Evolutionary conservation across 257 asterid genomes (phyloP).

Genomic region (Verbascum thapsus): DNA sequence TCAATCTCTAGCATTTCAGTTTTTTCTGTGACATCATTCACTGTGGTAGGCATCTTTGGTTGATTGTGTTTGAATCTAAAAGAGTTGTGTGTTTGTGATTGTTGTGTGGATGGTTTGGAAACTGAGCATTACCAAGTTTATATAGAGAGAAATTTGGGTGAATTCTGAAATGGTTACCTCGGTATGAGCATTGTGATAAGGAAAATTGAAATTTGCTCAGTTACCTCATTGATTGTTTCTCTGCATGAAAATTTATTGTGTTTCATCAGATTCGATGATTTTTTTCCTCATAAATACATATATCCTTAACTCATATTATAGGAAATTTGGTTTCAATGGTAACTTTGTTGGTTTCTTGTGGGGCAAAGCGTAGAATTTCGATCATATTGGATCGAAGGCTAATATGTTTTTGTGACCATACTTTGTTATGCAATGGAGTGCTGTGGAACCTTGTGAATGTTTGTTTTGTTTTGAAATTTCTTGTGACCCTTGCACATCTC

Average conservation of each 20-base stretch:
- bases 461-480: neutral
- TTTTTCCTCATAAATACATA: neutral
- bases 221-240: constrained; percentile 15
- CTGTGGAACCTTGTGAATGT: neutral
- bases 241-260: neutral
- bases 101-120: constrained; percentile 33
- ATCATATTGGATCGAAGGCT: neutral
- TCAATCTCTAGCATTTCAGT: constrained; percentile 49
- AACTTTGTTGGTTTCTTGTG: neutral
- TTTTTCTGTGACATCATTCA: constrained; percentile 42
- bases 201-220: constrained; percentile 15
- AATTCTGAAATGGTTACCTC: constrained; percentile 32
- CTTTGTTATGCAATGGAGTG: neutral
- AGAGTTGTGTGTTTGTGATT: constrained; percentile 2
- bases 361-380: neutral
- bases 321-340: neutral
- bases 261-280: neutral
- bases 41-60: constrained; percentile 52
- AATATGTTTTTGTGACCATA: neutral
- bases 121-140: constrained; percentile 19
- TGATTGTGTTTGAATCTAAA: neutral
- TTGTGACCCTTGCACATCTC: neutral
- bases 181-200: constrained; percentile 62
- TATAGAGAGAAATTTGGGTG: constrained; percentile 35
- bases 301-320: neutral